phyloP scores from a whole-genome alignment of 495 filamentous ascomycete species.

The Thermothielavioides terrestris region DNA sequence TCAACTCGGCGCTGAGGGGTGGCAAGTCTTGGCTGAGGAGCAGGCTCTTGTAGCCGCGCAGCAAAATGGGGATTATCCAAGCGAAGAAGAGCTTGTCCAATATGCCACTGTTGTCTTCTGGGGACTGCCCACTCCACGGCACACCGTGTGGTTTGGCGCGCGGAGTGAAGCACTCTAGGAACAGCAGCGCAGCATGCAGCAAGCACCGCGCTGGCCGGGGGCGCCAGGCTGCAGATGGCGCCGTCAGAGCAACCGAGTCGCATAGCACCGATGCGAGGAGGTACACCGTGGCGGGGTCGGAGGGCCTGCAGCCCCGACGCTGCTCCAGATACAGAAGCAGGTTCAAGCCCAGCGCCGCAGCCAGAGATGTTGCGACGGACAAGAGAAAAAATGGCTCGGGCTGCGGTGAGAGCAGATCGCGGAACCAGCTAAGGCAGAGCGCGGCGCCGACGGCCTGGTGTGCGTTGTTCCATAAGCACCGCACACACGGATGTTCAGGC shows the following conservation, averaged over 20 bases:
- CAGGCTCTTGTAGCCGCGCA: constrained; percentile 36
- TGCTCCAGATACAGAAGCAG: constrained; percentile 11
- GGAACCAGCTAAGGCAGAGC: neutral
- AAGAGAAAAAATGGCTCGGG: neutral
- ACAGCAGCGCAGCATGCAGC: neutral
- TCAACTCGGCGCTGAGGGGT: constrained; percentile 37
- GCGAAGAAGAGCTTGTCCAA: constrained; percentile 42
- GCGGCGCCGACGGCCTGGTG: too few species aligned
- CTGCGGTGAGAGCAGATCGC: neutral
- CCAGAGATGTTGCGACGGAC: neutral
- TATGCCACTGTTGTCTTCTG: constrained; percentile 41
- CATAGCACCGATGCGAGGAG: constrained; percentile 5
- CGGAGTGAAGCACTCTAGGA: constrained; percentile 5
- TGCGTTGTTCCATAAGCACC: too few species aligned
- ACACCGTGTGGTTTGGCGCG: neutral
- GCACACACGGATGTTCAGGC: too few species aligned
- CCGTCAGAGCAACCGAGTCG: constrained; percentile 9
- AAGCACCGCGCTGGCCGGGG: neutral
- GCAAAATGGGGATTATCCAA: constrained; percentile 55
- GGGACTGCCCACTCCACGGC: constrained; percentile 10
- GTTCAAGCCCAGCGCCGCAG: constrained; percentile 1
- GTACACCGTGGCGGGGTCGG: constrained; percentile 10
- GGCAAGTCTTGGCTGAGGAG: constrained; percentile 42
- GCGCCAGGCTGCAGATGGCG: neutral
- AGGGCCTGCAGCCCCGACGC: neutral